Conservation (phyloP, 2,329 filamentous ascomycete species). For the Cladosporium cucumerinum region DNA sequence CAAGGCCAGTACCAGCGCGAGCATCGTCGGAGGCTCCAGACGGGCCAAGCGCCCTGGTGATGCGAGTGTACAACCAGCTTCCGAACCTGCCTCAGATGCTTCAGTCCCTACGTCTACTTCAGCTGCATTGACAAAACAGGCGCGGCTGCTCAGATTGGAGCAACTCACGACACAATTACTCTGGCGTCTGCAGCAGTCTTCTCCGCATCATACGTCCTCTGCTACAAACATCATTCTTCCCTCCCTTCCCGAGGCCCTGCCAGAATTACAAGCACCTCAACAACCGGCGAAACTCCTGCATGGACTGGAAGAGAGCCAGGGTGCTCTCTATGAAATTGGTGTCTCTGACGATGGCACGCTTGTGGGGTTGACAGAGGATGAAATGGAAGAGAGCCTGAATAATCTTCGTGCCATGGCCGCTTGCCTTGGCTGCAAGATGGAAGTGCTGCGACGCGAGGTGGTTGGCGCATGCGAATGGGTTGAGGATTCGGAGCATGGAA, state of each 20-base stretch:
- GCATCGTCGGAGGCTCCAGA: constrained; percentile 51
- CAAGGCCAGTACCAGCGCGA: constrained; percentile 64
- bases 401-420: constrained; percentile 89
- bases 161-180: constrained; percentile 92
- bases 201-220: constrained; percentile 80
- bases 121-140: constrained; percentile 56
- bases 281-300: constrained; percentile 58
- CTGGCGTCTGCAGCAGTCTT: constrained; percentile 93
- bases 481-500: constrained; percentile 39
- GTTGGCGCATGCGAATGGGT: constrained; percentile 82
- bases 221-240: constrained; percentile 73
- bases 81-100: constrained; percentile 22
- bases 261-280: constrained; percentile 56
- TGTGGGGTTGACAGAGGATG: constrained; percentile 81
- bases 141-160: constrained; percentile 78
- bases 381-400: constrained; percentile 84
- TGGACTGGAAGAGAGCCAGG: constrained; percentile 86
- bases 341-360: constrained; percentile 92
- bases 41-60: constrained; percentile 38
- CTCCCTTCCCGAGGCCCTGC: constrained; percentile 63
- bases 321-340: constrained; percentile 93
- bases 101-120: neutral
- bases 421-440: constrained; percentile 80
- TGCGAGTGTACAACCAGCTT: constrained; percentile 28
- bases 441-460: constrained; percentile 74